Evolutionary conservation across 768 basidiomycete species (phyloP).

Genomic region (Hypholoma sublateritium): DNA sequence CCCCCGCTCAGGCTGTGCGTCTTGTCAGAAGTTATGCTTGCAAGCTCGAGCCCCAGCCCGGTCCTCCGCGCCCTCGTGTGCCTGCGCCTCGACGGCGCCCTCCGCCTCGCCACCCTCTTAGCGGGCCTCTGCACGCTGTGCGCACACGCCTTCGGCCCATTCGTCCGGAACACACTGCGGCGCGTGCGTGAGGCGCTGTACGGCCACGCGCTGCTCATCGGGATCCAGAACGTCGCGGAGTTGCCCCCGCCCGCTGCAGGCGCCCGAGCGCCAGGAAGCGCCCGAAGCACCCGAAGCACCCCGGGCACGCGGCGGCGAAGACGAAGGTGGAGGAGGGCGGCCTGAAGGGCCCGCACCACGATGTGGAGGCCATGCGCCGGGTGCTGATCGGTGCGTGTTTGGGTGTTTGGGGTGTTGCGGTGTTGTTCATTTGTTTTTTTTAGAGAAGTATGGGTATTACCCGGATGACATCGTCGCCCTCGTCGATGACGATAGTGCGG

Average conservation of each 20-base stretch:
- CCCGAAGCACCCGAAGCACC: background rate
- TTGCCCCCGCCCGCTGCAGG: too few species aligned
- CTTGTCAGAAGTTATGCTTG: too few species aligned
- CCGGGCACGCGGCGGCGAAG: background rate
- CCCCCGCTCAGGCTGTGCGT: too few species aligned
- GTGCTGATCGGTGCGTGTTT: conserved; percentile 2
- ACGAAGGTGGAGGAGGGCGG: background rate
- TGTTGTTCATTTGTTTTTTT: background rate
- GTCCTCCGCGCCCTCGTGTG: background rate
- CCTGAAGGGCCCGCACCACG: conserved; percentile 5
- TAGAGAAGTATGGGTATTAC: conserved; percentile 3
- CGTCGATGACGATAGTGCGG: background rate
- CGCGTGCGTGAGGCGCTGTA: background rate
- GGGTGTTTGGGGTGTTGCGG: background rate
- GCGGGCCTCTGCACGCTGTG: background rate
- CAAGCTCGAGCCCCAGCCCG: background rate
- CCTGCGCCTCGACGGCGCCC: background rate
- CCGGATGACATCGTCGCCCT: conserved; percentile 1
- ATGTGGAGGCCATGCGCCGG: conserved; percentile 1
- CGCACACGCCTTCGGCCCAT: background rate
- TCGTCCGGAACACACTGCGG: background rate
- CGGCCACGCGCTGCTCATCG: background rate
- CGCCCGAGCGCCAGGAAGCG: too few species aligned
- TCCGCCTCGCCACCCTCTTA: background rate
- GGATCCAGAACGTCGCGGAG: background rate